Evolutionary conservation across 2,329 filamentous ascomycete genomes (phyloP), one percentile per base, ranked within the genome.

Genomic region (Paramyrothecium sp.): DNA sequence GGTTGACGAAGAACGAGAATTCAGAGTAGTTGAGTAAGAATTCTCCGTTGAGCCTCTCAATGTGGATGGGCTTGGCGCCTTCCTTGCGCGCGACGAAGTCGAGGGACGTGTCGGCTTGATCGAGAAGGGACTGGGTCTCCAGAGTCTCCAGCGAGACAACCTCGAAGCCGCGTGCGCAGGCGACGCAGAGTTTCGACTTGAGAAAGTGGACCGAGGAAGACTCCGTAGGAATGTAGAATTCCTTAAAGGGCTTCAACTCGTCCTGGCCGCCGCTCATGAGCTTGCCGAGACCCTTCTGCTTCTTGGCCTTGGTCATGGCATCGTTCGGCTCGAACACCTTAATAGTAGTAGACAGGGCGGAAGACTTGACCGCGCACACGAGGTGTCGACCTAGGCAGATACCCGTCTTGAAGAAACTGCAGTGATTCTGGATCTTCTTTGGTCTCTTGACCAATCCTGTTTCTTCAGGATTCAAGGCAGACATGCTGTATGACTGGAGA

Each of bases 301-400:
- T 97, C 80, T 95, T 96, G 58, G 91, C 91, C 78, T 93, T 95
- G 55, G 90, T 89, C 82, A 96, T 89, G 60, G 92, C 90, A 71
- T 98, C 95, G 76, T 96, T 97, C 1, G 95, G 95, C 76, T 99
- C 94, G 75, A 92, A 98, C n/a, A 98, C 95, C 76, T 98, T 98
- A 80, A 99, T 97, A 2, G 94, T 98, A 16, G 92, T 96, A 54
- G 92, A 97, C 33, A 98, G 80, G 3, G 93, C 91, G 19, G 90
- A 94, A 46, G 92, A 96, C 79, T 97, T 98, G 68, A 98, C 95
- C 65, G 92, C 96, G 76, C 94, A 98, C 30, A 99, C 95, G 55
- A 99, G 81, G 71, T 98, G 95, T 60, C 95, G 86, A 34, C 95
- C 93, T 58, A 97, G 83, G 70, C 95, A 98, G 67, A 97, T 96